Evolutionary conservation across 768 basidiomycete species (phyloP).

Genomic region (Auricularia auricula-judae): DNA sequence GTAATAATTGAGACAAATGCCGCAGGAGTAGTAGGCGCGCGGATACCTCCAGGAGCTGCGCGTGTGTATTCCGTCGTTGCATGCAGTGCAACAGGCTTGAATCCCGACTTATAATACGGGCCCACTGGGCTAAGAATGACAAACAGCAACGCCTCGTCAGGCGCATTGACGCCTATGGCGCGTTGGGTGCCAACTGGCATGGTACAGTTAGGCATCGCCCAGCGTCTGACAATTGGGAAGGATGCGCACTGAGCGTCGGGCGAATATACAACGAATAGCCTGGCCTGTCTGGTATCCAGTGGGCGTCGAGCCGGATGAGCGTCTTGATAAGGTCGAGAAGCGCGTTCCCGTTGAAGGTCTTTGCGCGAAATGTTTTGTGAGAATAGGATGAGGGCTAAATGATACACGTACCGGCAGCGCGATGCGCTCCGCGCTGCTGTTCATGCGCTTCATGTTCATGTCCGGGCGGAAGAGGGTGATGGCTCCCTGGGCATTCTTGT

Average conservation of each 20-base stretch:
- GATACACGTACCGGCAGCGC: constrained; percentile 52
- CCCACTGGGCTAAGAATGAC: constrained; percentile 57
- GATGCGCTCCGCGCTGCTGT: constrained; percentile 64
- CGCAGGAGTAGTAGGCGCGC: too few species aligned
- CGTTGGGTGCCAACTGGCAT: constrained; percentile 60
- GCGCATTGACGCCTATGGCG: constrained; percentile 36
- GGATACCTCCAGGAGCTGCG: constrained; percentile 33
- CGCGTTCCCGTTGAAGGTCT: constrained; percentile 72
- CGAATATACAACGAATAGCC: constrained; percentile 91
- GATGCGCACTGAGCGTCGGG: constrained; percentile 49
- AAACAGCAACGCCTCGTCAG: constrained; percentile 50
- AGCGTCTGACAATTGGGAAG: not conserved
- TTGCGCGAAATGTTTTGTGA: not conserved
- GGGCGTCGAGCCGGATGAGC: constrained; percentile 70
- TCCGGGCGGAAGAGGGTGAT: constrained; percentile 87
- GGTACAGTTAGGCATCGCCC: not conserved
- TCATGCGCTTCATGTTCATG: constrained; percentile 98
- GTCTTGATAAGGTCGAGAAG: constrained; percentile 74
- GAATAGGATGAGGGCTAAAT: not conserved
- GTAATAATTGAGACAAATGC: not conserved
- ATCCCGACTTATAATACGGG: constrained; percentile 76
- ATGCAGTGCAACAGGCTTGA: constrained; percentile 84
- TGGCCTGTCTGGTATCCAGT: constrained; percentile 84
- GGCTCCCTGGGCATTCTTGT: constrained; percentile 58
- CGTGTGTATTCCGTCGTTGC: constrained; percentile 42